These are phyloP conservation scores for Firmiana major DNA, from an alignment of 345 rosid genomes.

Conservation along the genomic window DNA sequence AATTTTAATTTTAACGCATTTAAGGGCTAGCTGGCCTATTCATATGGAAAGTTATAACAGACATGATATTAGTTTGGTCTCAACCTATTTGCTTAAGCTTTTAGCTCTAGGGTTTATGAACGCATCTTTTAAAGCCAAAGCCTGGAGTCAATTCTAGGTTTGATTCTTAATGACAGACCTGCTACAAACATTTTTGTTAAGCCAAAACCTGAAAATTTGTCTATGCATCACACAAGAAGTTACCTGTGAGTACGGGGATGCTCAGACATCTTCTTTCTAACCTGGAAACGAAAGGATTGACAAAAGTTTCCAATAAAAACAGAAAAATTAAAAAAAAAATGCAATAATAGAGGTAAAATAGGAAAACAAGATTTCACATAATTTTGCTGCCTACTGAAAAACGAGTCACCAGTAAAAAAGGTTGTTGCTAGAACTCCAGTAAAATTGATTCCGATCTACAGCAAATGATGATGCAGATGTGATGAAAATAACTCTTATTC, in stretches of 20 bases:
- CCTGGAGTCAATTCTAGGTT: neutral
- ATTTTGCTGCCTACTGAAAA: neutral
- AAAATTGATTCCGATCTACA: neutral
- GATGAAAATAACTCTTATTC: neutral
- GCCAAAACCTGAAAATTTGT: neutral
- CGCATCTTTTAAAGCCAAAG: neutral
- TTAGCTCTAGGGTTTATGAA: neutral
- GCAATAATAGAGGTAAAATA: neutral
- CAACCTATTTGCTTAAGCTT: neutral
- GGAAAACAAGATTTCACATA: neutral
- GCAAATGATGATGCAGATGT: neutral
- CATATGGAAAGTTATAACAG: neutral
- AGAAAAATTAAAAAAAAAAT: neutral
- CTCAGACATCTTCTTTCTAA: conserved; percentile 67
- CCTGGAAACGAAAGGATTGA: conserved; percentile 36
- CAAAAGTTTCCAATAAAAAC: neutral
- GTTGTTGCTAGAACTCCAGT: neutral
- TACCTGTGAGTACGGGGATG: conserved; percentile 70
- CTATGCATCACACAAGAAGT: neutral
- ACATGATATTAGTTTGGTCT: neutral
- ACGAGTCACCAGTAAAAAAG: neutral
- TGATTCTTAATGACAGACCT: neutral
- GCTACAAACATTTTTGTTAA: neutral
- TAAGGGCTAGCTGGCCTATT: neutral
- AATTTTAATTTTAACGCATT: neutral